A percentile compares a stretch with the other conserved stretches of the same genome.
Evolutionary conservation across 2,329 filamentous ascomycete genomes (phyloP).

Genomic region (Xylaria digitata): DNA sequence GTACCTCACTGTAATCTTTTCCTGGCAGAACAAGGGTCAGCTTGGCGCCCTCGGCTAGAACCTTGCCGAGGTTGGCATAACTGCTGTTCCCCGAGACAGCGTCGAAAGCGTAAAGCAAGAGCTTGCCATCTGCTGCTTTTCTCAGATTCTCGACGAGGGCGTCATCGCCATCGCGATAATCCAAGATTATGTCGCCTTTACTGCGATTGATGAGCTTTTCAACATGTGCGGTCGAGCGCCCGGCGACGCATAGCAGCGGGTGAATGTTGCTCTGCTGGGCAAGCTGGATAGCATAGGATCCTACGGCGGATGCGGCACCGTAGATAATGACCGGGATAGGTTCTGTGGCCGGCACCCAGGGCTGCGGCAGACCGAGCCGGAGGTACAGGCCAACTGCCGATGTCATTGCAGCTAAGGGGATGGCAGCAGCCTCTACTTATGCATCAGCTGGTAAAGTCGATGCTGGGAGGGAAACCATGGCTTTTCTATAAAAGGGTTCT

Average conservation of each 20-base stretch:
- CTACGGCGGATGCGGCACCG: slow-evolving; percentile 67
- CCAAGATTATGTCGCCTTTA: slow-evolving; percentile 68
- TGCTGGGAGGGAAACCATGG: background rate
- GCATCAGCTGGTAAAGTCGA: background rate
- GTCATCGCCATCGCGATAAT: slow-evolving; percentile 69
- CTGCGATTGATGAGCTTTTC: slow-evolving; percentile 61
- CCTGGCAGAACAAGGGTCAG: slow-evolving; percentile 55
- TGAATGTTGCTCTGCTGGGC: slow-evolving; percentile 66
- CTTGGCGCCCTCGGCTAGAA: slow-evolving; percentile 54
- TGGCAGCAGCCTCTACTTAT: slow-evolving; percentile 63
- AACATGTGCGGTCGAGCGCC: slow-evolving; percentile 62
- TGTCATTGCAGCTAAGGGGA: slow-evolving; percentile 67
- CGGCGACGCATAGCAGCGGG: slow-evolving; percentile 70
- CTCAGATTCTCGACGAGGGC: slow-evolving; percentile 58
- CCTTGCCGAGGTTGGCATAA: slow-evolving; percentile 57
- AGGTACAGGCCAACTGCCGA: slow-evolving; percentile 63
- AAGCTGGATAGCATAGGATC: slow-evolving; percentile 68
- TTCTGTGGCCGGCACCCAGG: slow-evolving; percentile 56
- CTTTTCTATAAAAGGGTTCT: background rate
- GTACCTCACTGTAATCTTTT: slow-evolving; percentile 46
- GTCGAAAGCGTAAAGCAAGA: slow-evolving; percentile 66
- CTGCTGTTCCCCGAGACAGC: slow-evolving; percentile 66
- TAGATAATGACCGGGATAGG: slow-evolving; percentile 60
- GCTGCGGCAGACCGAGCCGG: slow-evolving; percentile 59
- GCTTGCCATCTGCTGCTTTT: slow-evolving; percentile 53